Base-by-base conservation (phyloP, 176 grass and related monocot genomes). In the Avena sativa region DNA sequence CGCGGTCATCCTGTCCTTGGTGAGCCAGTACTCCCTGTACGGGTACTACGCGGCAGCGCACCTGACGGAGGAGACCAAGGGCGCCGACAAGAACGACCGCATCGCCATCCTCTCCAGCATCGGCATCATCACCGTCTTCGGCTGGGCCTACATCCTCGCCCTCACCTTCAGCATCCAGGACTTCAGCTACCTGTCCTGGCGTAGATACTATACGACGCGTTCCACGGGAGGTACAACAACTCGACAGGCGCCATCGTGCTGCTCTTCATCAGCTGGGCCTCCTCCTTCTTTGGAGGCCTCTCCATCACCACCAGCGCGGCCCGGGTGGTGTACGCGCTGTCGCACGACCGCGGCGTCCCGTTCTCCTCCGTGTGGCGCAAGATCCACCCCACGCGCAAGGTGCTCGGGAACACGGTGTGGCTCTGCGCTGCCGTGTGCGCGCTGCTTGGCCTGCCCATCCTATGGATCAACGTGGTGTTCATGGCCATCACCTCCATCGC, bases 161-260 rank as follows among this genome's bases (percentile, higher is more conserved):
- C 90, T 98, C 78, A 98, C 92, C 85, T 98, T 98, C 88, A 98
- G 97, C 92, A 98, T 98, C 89, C 97, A 96, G 94, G 87, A 94
- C 79, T 98, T 94, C 47, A 5, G 53, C 26, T 91, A 96, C 91
- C 76, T 98, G 13, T 90, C 16, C 93, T 92, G 12, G 97, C 94
- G 48, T 94, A 98, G 81, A 98, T 98, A 57, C 86, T 98, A 12
- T 98, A 94, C 73, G 94, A 98, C 81, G 97, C 97, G 12, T 98
- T 98, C 81, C 97, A 98, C 32, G 97, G 94, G 46, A 84, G 94
- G 68, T 98, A 90, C 88, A 9, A 83, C 71, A 96, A 50, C 89
- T 94, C 97, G 0, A 21, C 69, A 1, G 97, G 97, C 65, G 97
- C 94, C 74, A 86, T 98, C 52, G 85, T 91, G 71, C 79, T 96